Evolutionary conservation across 768 basidiomycete species (phyloP).

Genomic region (Termitomyces sp.): DNA sequence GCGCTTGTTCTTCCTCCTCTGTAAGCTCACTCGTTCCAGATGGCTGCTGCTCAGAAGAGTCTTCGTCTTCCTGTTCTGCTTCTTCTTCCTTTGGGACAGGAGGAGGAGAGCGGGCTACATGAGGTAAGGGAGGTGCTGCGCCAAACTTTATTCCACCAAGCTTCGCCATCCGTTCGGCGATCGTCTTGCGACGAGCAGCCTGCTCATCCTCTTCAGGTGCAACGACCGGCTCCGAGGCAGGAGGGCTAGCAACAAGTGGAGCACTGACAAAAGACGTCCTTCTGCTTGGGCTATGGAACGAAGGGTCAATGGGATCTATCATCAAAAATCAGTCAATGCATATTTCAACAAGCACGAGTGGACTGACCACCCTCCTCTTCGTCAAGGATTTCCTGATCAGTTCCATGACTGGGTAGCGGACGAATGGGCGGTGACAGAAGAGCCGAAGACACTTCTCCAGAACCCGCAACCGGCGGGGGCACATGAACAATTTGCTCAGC

Average conservation of each 20-base stretch:
- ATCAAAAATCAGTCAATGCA: neutral
- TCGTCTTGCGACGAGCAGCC: conserved; percentile 59
- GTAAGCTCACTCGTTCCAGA: conserved; percentile 31
- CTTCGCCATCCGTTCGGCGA: conserved; percentile 94
- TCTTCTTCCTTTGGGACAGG: conserved; percentile 30
- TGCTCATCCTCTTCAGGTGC: conserved; percentile 41
- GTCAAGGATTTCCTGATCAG: conserved; percentile 47
- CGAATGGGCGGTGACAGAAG: conserved; percentile 23
- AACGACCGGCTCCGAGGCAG: conserved; percentile 13
- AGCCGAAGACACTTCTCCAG: conserved; percentile 19
- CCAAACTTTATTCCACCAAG: conserved; percentile 86
- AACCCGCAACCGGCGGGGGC: conserved; percentile 11
- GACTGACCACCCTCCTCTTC: conserved; percentile 63
- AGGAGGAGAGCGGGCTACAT: conserved; percentile 36
- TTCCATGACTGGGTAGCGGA: neutral
- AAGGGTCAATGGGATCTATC: conserved; percentile 69
- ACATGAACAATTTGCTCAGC: conserved; percentile 2
- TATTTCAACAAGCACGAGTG: neutral
- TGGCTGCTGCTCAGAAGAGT: conserved; percentile 17
- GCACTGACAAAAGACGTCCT: conserved; percentile 31
- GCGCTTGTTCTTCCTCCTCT: conserved; percentile 62
- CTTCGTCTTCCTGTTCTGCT: conserved; percentile 24
- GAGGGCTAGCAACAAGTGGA: conserved; percentile 13
- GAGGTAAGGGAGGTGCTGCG: conserved; percentile 48
- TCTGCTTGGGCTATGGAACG: conserved; percentile 54